Conservation (phyloP, 495 filamentous ascomycete species). For the Cercophora scortea region DNA sequence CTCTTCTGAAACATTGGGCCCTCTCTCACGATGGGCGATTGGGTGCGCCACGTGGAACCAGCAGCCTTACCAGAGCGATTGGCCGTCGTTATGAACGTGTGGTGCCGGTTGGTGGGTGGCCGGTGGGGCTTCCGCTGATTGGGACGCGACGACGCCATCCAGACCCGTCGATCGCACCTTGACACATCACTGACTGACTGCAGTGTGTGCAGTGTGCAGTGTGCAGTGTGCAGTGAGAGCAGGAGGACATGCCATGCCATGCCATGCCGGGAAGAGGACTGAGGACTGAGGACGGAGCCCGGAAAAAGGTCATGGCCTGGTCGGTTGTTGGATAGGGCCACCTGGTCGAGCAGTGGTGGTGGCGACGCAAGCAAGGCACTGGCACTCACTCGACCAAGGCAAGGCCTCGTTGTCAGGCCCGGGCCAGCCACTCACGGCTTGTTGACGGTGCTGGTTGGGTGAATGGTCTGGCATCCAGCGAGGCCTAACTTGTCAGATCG, state of each 20-base stretch:
- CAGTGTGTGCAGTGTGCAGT: too few relatives aligned
- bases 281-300: neutral
- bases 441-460: too few relatives aligned
- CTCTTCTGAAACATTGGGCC: constrained; percentile 1
- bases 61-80: constrained; percentile 4
- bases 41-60: neutral
- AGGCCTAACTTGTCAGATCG: neutral
- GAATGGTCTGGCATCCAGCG: too few relatives aligned
- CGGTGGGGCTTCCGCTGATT: constrained; percentile 12
- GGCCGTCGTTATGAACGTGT: neutral
- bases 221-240: neutral
- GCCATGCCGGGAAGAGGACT: too few relatives aligned
- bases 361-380: neutral
- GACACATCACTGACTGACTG: constrained; percentile 3
- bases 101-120: neutral
- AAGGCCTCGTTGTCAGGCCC: neutral
- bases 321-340: neutral
- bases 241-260: neutral
- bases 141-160: constrained; percentile 8
- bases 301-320: neutral
- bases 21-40: neutral
- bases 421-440: neutral
- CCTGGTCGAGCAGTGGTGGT: neutral
- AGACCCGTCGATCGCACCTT: neutral
- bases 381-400: neutral